Evolutionary conservation across 1,139 yeast species (phyloP).

Genomic region (Zhuliangozyma blackwelliae): DNA sequence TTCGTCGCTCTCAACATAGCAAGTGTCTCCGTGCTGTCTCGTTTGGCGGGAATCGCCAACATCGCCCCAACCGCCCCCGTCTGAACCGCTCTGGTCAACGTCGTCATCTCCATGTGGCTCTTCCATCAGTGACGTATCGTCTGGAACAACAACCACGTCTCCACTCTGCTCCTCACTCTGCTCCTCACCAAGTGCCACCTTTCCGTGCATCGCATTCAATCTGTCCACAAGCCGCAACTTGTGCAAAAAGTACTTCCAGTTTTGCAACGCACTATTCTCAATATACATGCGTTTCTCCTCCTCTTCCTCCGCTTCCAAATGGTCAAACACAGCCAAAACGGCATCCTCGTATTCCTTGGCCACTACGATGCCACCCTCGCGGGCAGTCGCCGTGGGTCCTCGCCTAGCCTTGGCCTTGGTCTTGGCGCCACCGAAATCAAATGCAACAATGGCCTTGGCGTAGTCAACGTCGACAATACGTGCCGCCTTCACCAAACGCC

Average conservation of each 20-base stretch:
- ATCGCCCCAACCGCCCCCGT: too few species aligned
- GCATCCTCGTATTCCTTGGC: slow-evolving; percentile 66
- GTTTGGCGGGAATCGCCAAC: too few species aligned
- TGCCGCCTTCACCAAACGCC: slow-evolving; percentile 66
- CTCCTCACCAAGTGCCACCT: slow-evolving; percentile 22
- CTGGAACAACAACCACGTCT: too few species aligned
- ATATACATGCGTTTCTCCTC: slow-evolving; percentile 43
- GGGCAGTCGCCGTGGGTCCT: slow-evolving; percentile 47
- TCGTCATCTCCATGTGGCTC: too few species aligned
- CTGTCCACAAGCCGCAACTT: slow-evolving; percentile 72
- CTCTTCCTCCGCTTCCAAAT: slow-evolving; percentile 52
- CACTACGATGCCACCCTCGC: slow-evolving; percentile 74
- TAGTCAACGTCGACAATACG: slow-evolving; percentile 64
- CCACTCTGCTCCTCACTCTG: neutral
- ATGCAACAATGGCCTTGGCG: slow-evolving; percentile 85
- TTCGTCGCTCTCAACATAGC: too few species aligned
- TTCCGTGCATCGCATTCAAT: slow-evolving; percentile 63
- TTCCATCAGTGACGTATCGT: too few species aligned
- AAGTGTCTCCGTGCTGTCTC: too few species aligned
- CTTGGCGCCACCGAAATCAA: slow-evolving; percentile 55
- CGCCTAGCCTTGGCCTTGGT: slow-evolving; percentile 18
- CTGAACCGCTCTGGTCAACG: too few species aligned
- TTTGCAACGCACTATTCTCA: slow-evolving; percentile 51
- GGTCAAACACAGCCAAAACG: slow-evolving; percentile 50
- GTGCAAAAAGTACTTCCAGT: slow-evolving; percentile 71